Base-by-base conservation (phyloP, 768 basidiomycete genomes). In the Sporobolomyces roseus region DNA sequence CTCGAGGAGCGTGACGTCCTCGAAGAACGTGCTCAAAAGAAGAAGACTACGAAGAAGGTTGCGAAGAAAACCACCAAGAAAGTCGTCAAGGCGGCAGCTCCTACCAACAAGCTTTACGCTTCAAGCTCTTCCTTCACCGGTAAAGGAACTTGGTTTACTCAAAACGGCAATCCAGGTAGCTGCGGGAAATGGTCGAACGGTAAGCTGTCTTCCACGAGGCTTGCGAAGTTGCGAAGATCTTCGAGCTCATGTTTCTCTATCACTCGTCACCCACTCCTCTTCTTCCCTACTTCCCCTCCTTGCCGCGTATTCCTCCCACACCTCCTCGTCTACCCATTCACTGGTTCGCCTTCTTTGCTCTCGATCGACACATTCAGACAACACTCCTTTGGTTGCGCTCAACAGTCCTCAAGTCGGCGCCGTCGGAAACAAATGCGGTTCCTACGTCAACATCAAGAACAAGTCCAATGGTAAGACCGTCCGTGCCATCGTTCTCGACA, bases 71-170 rank as follows among this genome's bases (percentile, higher is more conserved):
- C 38, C 9, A 41, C 9, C 10, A 17, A 9, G 38, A 41, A 41
- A 17, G 38, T n/a, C n/a, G n/a, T n/a, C n/a, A n/a, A n/a, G n/a
- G n/a, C n/a, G 38, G 35, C 51, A 7, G 29, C 43, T 19, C 25
- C 65, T 36, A 49, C 30, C 8, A 25, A 38, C 27, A 25, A 54
- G 35, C 45, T 61, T 14, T 60, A 33, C 58, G 21, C 16, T 17
- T 33, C 61, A 30, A 13, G n/a, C 14, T 21, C 65, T 46, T 66
- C 66, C 13, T 52, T 68, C 65, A 45, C 65, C 33, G 77, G 78
- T 63, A 79, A 79, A 70, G 84, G 79, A 10, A 84, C 84, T 63
- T 84, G 75, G 79, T 91, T 83, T 81, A 84, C 82, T 78, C 89
- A 91, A 81, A 79, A 84, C 54, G 88, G 87, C 9, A 32, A 23